Base-by-base conservation (phyloP, 345 rosid genomes). In the Raphanus raphanistrum region DNA sequence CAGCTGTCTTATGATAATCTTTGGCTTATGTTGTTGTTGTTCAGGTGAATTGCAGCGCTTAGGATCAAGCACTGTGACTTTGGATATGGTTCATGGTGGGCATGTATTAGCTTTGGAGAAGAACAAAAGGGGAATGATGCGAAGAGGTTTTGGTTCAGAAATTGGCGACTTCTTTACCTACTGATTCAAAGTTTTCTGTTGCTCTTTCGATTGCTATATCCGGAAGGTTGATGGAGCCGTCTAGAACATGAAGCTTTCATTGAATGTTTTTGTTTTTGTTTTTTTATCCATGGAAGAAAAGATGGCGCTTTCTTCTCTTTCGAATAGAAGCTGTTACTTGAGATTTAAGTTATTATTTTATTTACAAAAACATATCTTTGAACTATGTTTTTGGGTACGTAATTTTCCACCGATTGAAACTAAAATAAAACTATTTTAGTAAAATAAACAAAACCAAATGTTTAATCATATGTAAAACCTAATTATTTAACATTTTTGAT, bases 41-140 rank as follows among this genome's bases (percentile, higher is more conserved):
- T 82, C 78, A 94, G 98, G 97, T 94, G 38, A 97, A 94, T 76
- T 89, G 86, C 75, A 94, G 89, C 82, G 97, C 87, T 4, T 92
- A 89, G 27, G 86, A 92, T 67, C 83, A 33, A 67, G 82, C 33
- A 58, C 58, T 13, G 60, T 84, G 52, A 32, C 83, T 8, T 28
- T 57, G 76, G 91, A 87, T 52, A 54, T 83, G 68, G 80, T 83
- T 55, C 74, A 76, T 27, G 74, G 76, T 28, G 66, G 21, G 31
- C 80, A 66, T 76, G 80, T 64, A 17, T n/a, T 76, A 21, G 75
- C 29, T 26, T 66, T 71, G 50, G 83, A 83, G 72, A 54, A 67
- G 26, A 80, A 83, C 15, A 74, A 70, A 13, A 81, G 87, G 12
- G 78, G 85, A 13, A 69, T 71, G 50, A 76, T 21, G 5, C 86